Conservation (phyloP, 768 basidiomycete genomes). For the Leccinum barrowsii region DNA sequence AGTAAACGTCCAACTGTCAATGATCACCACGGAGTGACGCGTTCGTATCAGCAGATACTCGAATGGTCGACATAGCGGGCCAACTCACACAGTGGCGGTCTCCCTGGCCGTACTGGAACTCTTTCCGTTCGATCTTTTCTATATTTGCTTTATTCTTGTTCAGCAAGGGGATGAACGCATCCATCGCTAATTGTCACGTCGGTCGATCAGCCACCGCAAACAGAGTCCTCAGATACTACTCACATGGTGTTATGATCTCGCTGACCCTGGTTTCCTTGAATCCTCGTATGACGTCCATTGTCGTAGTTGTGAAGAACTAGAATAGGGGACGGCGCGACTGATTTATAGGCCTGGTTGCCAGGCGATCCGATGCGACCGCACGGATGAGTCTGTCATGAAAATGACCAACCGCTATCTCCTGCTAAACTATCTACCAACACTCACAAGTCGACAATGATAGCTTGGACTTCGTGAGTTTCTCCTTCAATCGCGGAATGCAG, state of each 20-base stretch:
- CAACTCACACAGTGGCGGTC: conserved; percentile 38
- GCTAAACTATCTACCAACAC: too few species aligned
- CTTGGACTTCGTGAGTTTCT: too few species aligned
- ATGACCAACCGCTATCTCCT: background rate
- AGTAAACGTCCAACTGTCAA: conserved; percentile 65
- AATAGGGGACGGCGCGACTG: background rate
- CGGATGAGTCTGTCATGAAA: background rate
- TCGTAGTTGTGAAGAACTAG: background rate
- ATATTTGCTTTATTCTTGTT: conserved; percentile 47
- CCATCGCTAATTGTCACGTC: conserved; percentile 35
- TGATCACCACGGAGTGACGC: background rate
- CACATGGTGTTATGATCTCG: conserved; percentile 34
- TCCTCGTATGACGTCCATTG: conserved; percentile 37
- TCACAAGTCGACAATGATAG: too few species aligned
- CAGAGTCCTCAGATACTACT: conserved; percentile 3
- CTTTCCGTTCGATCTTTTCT: conserved; percentile 44
- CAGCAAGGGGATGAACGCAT: conserved; percentile 48
- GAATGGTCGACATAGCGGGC: background rate
- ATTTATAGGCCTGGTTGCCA: background rate
- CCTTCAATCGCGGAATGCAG: too few species aligned
- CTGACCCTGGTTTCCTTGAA: conserved; percentile 29
- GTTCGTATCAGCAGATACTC: background rate
- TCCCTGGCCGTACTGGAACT: conserved; percentile 51
- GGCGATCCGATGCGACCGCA: background rate
- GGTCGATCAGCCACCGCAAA: background rate